Percentiles rank a stretch among this genome's conserved stretches.
Evolutionary conservation across 192 early-diverging fungal genomes (phyloP).

Genomic region (Coemansia asiatica): DNA sequence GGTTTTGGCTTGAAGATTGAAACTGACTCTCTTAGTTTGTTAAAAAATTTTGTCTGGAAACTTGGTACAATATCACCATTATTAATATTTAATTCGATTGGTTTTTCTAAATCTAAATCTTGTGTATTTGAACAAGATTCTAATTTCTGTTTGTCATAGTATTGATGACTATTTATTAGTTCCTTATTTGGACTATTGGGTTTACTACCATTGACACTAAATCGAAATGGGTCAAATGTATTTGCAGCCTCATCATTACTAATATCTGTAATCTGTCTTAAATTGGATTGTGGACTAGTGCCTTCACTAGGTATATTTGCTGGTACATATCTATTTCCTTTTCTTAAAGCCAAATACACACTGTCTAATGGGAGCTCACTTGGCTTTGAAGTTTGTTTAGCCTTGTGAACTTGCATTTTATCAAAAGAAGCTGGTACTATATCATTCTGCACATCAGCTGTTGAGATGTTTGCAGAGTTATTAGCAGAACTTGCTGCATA

Average conservation of each 20-base stretch:
- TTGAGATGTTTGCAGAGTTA: not conserved
- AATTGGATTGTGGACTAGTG: too few species aligned
- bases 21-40: not conserved
- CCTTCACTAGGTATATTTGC: too few species aligned
- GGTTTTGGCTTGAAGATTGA: not conserved
- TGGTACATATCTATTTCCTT: too few species aligned
- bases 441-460: too few species aligned
- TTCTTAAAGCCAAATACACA: too few species aligned
- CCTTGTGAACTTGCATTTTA: too few species aligned
- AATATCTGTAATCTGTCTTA: too few species aligned
- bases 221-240: not conserved
- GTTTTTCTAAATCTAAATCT: not conserved
- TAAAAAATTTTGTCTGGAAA: not conserved
- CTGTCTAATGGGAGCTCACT: too few species aligned
- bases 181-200: not conserved
- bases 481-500: slow-evolving; percentile 20
- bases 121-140: not conserved
- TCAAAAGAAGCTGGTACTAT: too few species aligned
- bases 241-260: too few species aligned
- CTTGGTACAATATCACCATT: not conserved
- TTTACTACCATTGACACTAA: not conserved
- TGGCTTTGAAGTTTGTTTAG: too few species aligned
- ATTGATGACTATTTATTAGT: not conserved
- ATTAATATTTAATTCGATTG: not conserved
- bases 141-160: not conserved